phyloP scores from a whole-genome alignment of 108 stramenopile species.

The Stephanodiscus minutulus region DNA sequence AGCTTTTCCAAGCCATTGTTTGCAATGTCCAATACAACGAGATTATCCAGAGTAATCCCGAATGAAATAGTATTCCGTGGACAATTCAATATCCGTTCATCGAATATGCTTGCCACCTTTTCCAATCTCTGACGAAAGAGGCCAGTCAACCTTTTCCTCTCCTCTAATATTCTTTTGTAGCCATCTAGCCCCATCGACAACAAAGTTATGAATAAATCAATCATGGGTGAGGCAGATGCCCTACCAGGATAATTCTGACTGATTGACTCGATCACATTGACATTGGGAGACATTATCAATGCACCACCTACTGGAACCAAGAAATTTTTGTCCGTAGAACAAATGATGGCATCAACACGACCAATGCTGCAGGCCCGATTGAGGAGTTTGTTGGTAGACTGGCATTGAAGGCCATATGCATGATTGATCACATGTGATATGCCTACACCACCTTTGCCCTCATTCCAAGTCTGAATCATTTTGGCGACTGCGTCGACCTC shows the following conservation, averaged over 20 bases:
- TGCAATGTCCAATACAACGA: conserved; percentile 42
- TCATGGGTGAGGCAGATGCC: conserved; percentile 90
- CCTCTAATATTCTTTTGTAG: conserved; percentile 65
- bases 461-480: conserved; percentile 62
- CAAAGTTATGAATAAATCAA: conserved; percentile 97
- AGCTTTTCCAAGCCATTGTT: conserved; percentile 1
- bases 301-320: conserved; percentile 97
- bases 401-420: conserved; percentile 98
- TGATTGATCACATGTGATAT: conserved; percentile 97
- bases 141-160: conserved; percentile 59
- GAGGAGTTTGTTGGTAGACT: conserved; percentile 69
- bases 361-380: conserved; percentile 89
- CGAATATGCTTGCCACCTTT: conserved; percentile 74
- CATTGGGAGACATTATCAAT: conserved; percentile 80
- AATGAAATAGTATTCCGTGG: conserved; percentile 95
- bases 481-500: conserved; percentile 87
- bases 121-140: conserved; percentile 58
- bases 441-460: conserved; percentile 23
- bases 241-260: conserved; percentile 97
- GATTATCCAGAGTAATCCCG: conserved; percentile 87
- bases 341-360: conserved; percentile 96
- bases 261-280: conserved; percentile 70
- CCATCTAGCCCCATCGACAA: conserved; percentile 93
- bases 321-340: conserved; percentile 99
- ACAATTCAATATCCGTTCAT: conserved; percentile 83